Evolutionary conservation across 2,329 filamentous ascomycete species (phyloP).

Genomic region (Colletotrichum camelliae): DNA sequence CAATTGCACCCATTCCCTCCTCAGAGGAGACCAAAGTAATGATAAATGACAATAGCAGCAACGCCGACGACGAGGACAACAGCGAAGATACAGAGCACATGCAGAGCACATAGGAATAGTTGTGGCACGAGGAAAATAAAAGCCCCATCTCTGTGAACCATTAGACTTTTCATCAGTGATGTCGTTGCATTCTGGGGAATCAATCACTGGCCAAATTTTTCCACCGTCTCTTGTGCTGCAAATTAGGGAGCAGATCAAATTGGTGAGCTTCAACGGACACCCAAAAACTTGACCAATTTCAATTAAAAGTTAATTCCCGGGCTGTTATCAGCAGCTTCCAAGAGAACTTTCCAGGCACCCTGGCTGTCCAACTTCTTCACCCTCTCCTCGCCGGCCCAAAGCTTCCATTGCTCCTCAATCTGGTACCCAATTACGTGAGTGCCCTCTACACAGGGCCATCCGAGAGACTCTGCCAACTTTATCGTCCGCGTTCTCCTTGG

Average conservation of each 20-base stretch:
- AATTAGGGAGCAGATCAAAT: not conserved
- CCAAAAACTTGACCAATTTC: not conserved
- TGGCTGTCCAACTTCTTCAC: constrained; percentile 28
- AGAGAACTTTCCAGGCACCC: constrained; percentile 35
- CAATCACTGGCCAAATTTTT: rapidly evolving
- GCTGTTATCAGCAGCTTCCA: constrained; percentile 33
- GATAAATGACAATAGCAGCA: no score
- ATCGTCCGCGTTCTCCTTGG: constrained; percentile 40
- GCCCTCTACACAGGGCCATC: constrained; percentile 43
- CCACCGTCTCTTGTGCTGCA: not conserved
- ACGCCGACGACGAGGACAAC: not conserved
- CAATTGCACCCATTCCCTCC: not conserved
- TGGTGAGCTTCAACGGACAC: not conserved
- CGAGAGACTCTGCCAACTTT: constrained; percentile 33
- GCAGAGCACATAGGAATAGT: not conserved
- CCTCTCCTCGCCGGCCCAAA: constrained; percentile 38
- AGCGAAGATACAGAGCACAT: not conserved
- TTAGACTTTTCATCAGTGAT: not conserved
- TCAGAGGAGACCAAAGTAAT: not conserved
- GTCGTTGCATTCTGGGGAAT: not conserved
- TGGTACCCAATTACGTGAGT: constrained; percentile 46
- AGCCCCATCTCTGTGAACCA: not conserved
- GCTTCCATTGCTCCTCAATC: constrained; percentile 41
- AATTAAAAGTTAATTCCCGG: constrained; percentile 34
- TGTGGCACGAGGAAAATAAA: not conserved